Percentiles rank a stretch among this genome's conserved stretches.
Conservation (phyloP, 2,329 filamentous ascomycete genomes). For the Penicillium sp. region DNA sequence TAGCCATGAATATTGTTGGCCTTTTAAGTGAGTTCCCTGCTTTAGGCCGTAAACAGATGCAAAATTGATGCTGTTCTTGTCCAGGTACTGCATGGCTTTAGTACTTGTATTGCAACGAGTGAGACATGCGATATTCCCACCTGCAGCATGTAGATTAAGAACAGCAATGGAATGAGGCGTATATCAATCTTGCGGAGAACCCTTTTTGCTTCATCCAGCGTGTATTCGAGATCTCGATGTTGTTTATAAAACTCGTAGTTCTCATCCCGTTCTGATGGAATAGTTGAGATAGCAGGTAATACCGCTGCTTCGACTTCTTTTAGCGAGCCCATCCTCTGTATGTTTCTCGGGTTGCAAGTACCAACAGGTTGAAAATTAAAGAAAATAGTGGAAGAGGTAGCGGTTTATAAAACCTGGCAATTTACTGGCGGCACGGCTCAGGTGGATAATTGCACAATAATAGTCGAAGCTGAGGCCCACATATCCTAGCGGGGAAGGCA, state of each 20-base stretch:
- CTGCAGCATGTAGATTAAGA: constrained; percentile 59
- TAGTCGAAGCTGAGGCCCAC: neutral
- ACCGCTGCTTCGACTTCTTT: constrained; percentile 13
- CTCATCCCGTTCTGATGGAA: constrained; percentile 32
- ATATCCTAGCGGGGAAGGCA: neutral
- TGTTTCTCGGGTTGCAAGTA: neutral
- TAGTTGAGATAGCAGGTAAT: constrained; percentile 9
- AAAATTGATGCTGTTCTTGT: constrained; percentile 55
- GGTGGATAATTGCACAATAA: constrained; percentile 5
- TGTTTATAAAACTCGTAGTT: constrained; percentile 39
- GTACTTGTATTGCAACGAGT: neutral
- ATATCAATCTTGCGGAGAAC: constrained; percentile 58
- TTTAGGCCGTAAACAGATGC: constrained; percentile 34
- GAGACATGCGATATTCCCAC: constrained; percentile 37
- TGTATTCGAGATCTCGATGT: constrained; percentile 21
- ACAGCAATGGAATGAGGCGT: constrained; percentile 55
- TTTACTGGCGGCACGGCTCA: neutral
- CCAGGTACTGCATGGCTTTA: constrained; percentile 39
- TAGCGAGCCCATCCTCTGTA: neutral
- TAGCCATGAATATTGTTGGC: constrained; percentile 30
- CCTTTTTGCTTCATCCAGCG: constrained; percentile 21
- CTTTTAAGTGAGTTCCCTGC: constrained; percentile 24
- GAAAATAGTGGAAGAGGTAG: neutral
- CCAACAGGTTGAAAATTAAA: neutral
- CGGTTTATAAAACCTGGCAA: neutral